Evolutionary conservation across 176 grass and related monocot species (phyloP), one percentile per base, ranked within the genome.

Genomic region (Raddia guianensis): DNA sequence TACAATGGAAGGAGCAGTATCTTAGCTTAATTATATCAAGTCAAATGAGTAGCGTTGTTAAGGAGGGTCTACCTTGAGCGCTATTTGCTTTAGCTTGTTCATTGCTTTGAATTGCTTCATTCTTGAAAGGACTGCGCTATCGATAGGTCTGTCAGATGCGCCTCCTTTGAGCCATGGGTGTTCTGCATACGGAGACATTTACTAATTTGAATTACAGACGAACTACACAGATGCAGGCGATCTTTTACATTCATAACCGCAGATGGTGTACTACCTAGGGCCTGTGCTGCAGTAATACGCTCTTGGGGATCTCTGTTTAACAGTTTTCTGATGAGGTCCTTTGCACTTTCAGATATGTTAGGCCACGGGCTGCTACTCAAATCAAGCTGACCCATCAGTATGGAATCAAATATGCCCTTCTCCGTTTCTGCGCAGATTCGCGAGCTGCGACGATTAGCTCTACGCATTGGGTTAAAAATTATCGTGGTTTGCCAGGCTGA

Each of bases 71-170:
- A 97, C 95, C 95, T 92, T 90, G 35, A 98, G 83, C 12, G 95
- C 92, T 37, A 98, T 64, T 75, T 92, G 93, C 86, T 97, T 97
- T 57, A 94, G 83, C 67, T 94, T 94, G 90, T 94, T 97, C 85
- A 93, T 97, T 74, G 87, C 95, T 48, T 81, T 89, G 76, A 98
- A 98, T 78, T 92, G 92, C 80, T 86, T 98, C 90, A 98, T 92
- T 84, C 95, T 90, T 63, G 45, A 65, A 58, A 98, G 83, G 9
- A 98, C 92, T n/a, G 95, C 95, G 8, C 92, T 98, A 45, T 98
- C 74, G n/a, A 98, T 92, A 68, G 92, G 95, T 86, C 87, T 94
- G 70, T 88, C 86, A 52, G 95, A 66, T 56, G 95, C 92, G 56
- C 82, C 92, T 86, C 85, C 84, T 83, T 65, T 97, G 47, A 97